phyloP scores from a whole-genome alignment of 2,329 filamentous ascomycete species.

The Colletotrichum sojae region DNA sequence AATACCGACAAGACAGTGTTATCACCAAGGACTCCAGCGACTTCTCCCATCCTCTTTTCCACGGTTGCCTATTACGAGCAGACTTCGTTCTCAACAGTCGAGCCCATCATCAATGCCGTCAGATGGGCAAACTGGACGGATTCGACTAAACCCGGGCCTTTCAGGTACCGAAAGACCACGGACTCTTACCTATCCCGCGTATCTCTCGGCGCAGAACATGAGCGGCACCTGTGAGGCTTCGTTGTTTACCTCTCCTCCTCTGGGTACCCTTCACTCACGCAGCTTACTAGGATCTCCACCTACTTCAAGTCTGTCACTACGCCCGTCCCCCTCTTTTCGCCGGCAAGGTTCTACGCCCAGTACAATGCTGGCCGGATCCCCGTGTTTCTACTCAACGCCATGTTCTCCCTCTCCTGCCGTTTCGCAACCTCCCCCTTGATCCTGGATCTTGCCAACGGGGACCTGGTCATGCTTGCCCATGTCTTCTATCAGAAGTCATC shows the following conservation, averaged over 20 bases:
- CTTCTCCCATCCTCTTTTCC: not conserved
- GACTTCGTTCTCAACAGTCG: not conserved
- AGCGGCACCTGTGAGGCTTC: not conserved
- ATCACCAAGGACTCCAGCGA: not conserved
- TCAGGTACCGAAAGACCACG: too few species aligned
- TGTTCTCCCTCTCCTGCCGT: slow-evolving; percentile 10
- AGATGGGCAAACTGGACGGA: not conserved
- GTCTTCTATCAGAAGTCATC: not conserved
- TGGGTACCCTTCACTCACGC: too few species aligned
- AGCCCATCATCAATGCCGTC: not conserved
- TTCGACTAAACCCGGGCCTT: too few species aligned
- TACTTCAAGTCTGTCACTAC: slow-evolving; percentile 7
- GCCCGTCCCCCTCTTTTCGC: slow-evolving; percentile 1
- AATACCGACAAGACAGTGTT: not conserved
- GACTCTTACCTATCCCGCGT: too few species aligned
- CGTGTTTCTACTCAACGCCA: not conserved
- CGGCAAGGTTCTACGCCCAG: slow-evolving; percentile 1
- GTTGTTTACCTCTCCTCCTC: too few species aligned
- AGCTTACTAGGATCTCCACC: not conserved
- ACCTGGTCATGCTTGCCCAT: not conserved
- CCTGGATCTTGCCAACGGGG: not conserved
- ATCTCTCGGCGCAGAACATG: not conserved
- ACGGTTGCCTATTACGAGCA: not conserved
- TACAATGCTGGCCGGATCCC: not conserved
- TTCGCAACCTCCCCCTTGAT: not conserved